Base-by-base conservation (phyloP, 129 eudicot genomes). In the Ambrosia artemisiifolia region DNA sequence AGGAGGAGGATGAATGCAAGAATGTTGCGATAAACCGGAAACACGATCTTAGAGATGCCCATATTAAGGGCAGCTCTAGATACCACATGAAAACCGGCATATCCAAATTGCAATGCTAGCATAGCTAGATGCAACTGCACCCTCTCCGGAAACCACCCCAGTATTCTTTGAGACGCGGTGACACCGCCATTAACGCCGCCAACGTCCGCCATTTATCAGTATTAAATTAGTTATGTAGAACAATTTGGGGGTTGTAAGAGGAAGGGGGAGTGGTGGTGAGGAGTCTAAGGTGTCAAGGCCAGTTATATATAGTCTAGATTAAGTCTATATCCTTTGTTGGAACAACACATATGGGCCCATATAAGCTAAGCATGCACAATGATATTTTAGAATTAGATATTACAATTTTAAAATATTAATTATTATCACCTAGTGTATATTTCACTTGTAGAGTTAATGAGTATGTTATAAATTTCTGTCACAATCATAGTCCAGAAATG, bases 11-110 rank as follows among this genome's bases (percentile, higher is more conserved):
- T 34, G 63, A 94, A 76, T 54, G 98, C 98, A 4, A 90, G 85
- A 56, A 90, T 86, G 83, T 94, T 94, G 36, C 98, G 81, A 38
- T 94, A 94, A 63, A 94, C 98, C 2, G 95, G 89, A 71, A 87
- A 94, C 35, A 94, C 98, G 64, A 94, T 86, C 85, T 94, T 94
- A 82, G 96, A 90, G 34, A 94, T 90, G 78, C 98, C 98, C 98
- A 94, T 90, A 63, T 94, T 94, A 61, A 94, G 98, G 67, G 98
- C 98, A 56, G 89, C 92, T 63, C 96, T 75, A 17, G 98, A 94
- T 47, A 94, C 96, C 1, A 94, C 95, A 80, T 94, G 98, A 49
- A 94, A 94, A 63, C 98, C 98, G 2, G 98, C 98, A 63, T 94
- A 94, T 0, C 98, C 98, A 42, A 94, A 94, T 67, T 94, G 98